phyloP scores from a whole-genome alignment of 805 yeast genomes.

The Maudiozyma turicensis region DNA sequence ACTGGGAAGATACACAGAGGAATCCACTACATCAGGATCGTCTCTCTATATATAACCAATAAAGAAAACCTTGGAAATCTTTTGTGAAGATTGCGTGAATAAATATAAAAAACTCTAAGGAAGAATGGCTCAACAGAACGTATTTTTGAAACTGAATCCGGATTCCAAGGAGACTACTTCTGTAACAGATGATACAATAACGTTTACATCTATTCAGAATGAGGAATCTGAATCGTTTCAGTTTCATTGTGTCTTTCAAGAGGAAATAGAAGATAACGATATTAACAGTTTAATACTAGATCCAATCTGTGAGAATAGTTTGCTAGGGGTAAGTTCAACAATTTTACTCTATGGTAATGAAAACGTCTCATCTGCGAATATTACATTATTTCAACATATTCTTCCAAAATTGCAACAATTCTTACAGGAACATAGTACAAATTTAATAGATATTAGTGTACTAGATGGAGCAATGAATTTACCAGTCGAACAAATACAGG shows the following conservation, averaged over 20 bases:
- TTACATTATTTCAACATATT: not conserved
- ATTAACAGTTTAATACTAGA: not conserved
- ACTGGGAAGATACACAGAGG: no score
- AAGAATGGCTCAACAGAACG: not conserved
- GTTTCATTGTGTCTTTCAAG: not conserved
- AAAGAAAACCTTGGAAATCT: no score
- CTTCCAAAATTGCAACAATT: not conserved
- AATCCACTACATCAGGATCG: no score
- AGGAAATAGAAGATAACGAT: not conserved
- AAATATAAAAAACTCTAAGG: not conserved
- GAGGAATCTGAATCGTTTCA: not conserved
- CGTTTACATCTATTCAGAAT: not conserved
- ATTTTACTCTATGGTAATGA: not conserved
- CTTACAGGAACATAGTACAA: not conserved
- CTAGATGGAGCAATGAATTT: not conserved
- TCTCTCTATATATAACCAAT: no score
- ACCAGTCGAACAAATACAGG: not conserved
- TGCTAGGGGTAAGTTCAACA: not conserved
- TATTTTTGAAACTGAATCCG: not conserved
- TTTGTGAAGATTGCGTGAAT: not conserved
- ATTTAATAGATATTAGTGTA: not conserved
- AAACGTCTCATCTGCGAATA: not conserved
- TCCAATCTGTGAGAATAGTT: not conserved
- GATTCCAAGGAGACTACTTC: not conserved
- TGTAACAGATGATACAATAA: not conserved